Conservation (phyloP, 2,329 filamentous ascomycete species). For the Calonectria hawksworthii region DNA sequence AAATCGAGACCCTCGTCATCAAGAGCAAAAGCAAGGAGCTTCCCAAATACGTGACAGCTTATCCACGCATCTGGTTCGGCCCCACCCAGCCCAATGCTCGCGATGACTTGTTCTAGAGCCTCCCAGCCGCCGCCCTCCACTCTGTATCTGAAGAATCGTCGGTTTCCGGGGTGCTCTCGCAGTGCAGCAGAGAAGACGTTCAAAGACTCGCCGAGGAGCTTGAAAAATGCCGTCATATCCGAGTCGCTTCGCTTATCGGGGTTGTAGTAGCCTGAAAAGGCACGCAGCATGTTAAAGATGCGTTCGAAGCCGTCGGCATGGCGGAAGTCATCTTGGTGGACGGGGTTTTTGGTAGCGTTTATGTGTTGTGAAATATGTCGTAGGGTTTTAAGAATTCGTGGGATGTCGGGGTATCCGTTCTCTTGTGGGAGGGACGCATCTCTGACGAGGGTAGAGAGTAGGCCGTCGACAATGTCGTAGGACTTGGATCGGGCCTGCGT, state of each 20-base stretch:
- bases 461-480: conserved; percentile 68
- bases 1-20: conserved; percentile 81
- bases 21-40: conserved; percentile 83
- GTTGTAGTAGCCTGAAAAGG: conserved; percentile 83
- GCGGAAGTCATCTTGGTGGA: conserved; percentile 84
- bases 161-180: conserved; percentile 85
- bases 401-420: conserved; percentile 63
- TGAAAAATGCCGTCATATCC: conserved; percentile 76
- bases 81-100: conserved; percentile 74
- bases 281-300: conserved; percentile 77
- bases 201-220: conserved; percentile 78
- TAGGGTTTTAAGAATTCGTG: conserved; percentile 67
- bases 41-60: conserved; percentile 83
- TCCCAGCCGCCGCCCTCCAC: conserved; percentile 85
- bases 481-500: conserved; percentile 71
- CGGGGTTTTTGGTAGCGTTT: conserved; percentile 61
- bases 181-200: conserved; percentile 82
- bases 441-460: conserved; percentile 63
- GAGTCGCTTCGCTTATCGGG: conserved; percentile 71
- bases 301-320: conserved; percentile 83
- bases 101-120: conserved; percentile 79
- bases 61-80: conserved; percentile 78
- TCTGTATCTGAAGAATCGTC: conserved; percentile 84
- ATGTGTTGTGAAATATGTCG: conserved; percentile 77
- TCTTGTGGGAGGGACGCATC: conserved; percentile 50